A percentile compares a stretch with the other conserved stretches of the same genome.
phyloP scores from a whole-genome alignment of 2,329 filamentous ascomycete genomes.

The Fusarium fujikuroi region DNA sequence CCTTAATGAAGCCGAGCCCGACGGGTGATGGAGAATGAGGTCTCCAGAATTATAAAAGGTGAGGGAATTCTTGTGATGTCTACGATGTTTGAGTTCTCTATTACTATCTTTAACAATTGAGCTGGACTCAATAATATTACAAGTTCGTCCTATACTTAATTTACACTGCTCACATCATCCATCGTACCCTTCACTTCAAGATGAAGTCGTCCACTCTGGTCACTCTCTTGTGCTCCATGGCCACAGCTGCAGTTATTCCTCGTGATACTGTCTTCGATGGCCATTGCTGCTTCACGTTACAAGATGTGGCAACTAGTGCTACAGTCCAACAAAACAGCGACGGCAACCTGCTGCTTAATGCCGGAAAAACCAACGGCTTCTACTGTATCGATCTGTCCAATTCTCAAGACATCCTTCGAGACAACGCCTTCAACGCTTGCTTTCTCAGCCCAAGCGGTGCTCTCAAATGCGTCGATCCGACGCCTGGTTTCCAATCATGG shows the following conservation, averaged over 20 bases:
- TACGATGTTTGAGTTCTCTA: background rate
- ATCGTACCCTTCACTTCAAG: constrained; percentile 5
- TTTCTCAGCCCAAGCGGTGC: constrained; percentile 42
- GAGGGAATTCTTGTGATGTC: constrained; percentile 1
- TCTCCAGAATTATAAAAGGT: constrained; percentile 25
- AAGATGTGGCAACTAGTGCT: constrained; percentile 39
- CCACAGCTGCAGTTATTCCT: constrained; percentile 38
- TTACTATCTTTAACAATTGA: constrained; percentile 1
- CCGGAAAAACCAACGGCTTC: constrained; percentile 41
- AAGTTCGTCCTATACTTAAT: background rate
- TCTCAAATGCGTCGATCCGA: constrained; percentile 49
- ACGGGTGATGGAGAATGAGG: background rate
- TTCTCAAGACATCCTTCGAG: constrained; percentile 42
- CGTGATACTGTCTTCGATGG: constrained; percentile 36
- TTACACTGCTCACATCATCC: background rate
- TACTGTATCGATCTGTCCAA: constrained; percentile 47
- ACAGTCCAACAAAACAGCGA: constrained; percentile 44
- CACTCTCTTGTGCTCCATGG: constrained; percentile 33
- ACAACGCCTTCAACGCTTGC: constrained; percentile 48
- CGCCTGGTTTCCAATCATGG: constrained; percentile 45
- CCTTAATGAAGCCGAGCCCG: constrained; percentile 10
- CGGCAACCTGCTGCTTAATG: constrained; percentile 45
- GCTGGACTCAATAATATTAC: constrained; percentile 18
- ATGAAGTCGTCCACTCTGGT: constrained; percentile 37
- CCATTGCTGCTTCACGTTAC: constrained; percentile 49